Conservation (phyloP, 495 filamentous ascomycete genomes). For the Penicillium salamii region DNA sequence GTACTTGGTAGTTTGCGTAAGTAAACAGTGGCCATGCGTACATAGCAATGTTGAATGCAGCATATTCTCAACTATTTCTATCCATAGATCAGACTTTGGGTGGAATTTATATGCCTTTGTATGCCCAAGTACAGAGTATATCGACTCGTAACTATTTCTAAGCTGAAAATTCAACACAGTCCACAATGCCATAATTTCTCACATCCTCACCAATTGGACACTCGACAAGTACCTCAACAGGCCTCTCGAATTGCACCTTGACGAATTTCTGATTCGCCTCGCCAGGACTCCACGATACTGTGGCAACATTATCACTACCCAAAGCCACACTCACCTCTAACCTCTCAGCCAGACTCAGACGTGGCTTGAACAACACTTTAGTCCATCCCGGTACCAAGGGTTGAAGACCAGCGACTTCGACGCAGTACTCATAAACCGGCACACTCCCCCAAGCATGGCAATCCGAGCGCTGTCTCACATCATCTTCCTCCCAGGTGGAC, state of each 20-base stretch:
- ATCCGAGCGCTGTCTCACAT: conserved; percentile 36
- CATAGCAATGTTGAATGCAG: too few relatives aligned
- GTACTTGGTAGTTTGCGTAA: too few relatives aligned
- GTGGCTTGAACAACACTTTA: conserved; percentile 30
- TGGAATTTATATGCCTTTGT: too few relatives aligned
- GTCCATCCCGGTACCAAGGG: conserved; percentile 21
- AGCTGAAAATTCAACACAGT: conserved; percentile 1
- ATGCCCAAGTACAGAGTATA: too few relatives aligned
- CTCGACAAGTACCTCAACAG: conserved; percentile 25
- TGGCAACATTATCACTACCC: conserved; percentile 28
- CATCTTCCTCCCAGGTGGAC: conserved; percentile 41
- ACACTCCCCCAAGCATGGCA: conserved; percentile 45
- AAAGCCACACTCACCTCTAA: conserved; percentile 29
- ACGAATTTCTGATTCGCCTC: conserved; percentile 14
- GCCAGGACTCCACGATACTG: conserved; percentile 21
- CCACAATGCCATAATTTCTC: conserved; percentile 24
- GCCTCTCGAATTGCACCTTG: conserved; percentile 21
- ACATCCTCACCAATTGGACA: conserved; percentile 15
- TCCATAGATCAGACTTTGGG: too few relatives aligned
- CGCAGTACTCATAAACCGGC: conserved; percentile 39
- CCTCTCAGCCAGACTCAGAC: conserved; percentile 19
- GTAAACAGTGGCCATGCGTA: too few relatives aligned
- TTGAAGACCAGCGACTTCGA: conserved; percentile 31
- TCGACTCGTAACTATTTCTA: too few relatives aligned
- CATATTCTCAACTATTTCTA: too few relatives aligned